Base-by-base conservation (phyloP, 2,329 filamentous ascomycete genomes). In the Sclerotinia glacialis region DNA sequence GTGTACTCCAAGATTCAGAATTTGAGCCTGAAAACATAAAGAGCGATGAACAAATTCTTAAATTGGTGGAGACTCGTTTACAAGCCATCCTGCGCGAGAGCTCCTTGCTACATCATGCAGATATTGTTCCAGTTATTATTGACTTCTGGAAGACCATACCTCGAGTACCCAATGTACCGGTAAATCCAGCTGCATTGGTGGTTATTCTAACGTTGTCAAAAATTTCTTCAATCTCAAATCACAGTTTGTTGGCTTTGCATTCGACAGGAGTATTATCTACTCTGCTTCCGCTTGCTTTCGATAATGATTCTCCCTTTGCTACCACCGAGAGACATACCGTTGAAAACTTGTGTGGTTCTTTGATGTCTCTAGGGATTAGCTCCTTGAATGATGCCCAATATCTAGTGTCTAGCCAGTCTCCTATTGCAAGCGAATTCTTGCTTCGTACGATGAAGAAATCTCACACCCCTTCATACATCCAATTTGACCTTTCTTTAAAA, bases 401-500 rank as follows among this genome's bases (percentile, higher is more conserved):
- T 68, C 82, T 99, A 40, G 77, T 89, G 47, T 81, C 83, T 16
- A 82, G 80, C 37, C 78, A 83, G 11, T 83, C 84, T 2, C 72
- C 82, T 8, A 79, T 80, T 58, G 82, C 85, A 0, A 83, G 91
- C 16, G 85, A 89, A 60, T 95, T 96, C 74, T 80, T 91, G 8
- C 81, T 96, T 26, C 84, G 87, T 63, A 89, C 91, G 76, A 86
- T 96, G 71, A 87, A 88, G 69, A 83, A 83, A 59, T 92, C 94
- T 67, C 88, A 89, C 70, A 86, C 87, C 18, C 92, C 95, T 7
- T 86, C 93, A 0, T 93, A 91, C 76, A 90, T 99, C 71, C 93
- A 98, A 72, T 98, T 99, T 78, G 95, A 99, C 76, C 82, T 99
- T 28, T 95, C 93, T 1, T 80, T 92, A 21, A 85, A 93, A 76